These are phyloP conservation scores for Meyerozyma sp. DNA, from an alignment of 1,139 yeast species.

Conservation along the genomic window DNA sequence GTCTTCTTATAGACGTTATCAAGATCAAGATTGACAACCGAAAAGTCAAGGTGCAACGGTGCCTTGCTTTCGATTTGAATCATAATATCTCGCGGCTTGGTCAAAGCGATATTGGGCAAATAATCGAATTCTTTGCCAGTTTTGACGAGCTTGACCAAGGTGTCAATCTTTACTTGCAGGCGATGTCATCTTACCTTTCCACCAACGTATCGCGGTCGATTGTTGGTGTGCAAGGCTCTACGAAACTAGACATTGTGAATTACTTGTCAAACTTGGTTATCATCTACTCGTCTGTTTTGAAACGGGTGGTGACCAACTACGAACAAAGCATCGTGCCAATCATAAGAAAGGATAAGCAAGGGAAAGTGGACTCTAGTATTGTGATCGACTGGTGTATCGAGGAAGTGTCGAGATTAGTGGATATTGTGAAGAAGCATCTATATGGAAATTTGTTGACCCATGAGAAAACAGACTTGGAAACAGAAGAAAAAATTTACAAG, in stretches of 20 bases:
- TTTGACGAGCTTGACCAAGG: constrained; percentile 38
- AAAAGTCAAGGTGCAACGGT: constrained; percentile 31
- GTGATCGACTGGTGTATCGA: constrained; percentile 63
- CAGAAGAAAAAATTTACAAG: constrained; percentile 20
- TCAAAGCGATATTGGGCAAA: constrained; percentile 27
- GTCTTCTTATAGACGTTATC: constrained; percentile 33
- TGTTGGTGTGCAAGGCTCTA: constrained; percentile 41
- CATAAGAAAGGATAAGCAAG: constrained; percentile 22
- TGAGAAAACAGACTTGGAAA: constrained; percentile 17
- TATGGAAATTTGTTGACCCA: constrained; percentile 51
- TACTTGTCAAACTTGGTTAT: constrained; percentile 40
- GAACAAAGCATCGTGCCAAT: constrained; percentile 31
- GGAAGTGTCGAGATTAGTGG: constrained; percentile 58
- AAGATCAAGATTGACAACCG: constrained; percentile 34
- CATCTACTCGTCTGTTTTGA: constrained; percentile 35
- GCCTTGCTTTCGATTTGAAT: constrained; percentile 34
- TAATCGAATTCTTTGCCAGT: constrained; percentile 30
- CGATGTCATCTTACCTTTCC: constrained; percentile 31
- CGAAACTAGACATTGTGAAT: constrained; percentile 41
- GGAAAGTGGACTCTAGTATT: constrained; percentile 36
- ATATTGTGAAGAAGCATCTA: constrained; percentile 60
- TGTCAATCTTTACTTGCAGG: constrained; percentile 29
- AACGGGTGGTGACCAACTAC: constrained; percentile 31
- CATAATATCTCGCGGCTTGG: constrained; percentile 29
- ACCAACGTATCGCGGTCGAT: constrained; percentile 32